Percentiles rank a stretch among this genome's conserved stretches.
These are phyloP conservation scores for Physocladia obscura DNA, from an alignment of 192 early-diverging fungal species.

Conservation along the genomic window DNA sequence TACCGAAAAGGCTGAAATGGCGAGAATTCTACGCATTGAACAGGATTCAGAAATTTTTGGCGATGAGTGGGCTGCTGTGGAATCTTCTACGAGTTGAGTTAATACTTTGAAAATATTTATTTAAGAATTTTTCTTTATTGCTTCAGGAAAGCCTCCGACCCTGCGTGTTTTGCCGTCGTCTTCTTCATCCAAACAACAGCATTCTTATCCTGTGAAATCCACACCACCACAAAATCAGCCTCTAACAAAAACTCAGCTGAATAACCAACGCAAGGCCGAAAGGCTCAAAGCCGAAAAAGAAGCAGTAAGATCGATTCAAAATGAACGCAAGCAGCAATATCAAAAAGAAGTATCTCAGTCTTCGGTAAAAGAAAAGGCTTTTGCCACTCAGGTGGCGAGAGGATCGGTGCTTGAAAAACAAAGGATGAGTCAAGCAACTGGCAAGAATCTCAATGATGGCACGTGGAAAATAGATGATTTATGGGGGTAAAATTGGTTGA, in stretches of 20 bases:
- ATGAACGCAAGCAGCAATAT: not conserved
- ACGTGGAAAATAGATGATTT: not conserved
- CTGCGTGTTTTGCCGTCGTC: slow-evolving; percentile 1
- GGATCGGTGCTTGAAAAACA: slow-evolving; percentile 8
- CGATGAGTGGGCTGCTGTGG: not conserved
- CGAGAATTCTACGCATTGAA: not conserved
- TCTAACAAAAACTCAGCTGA: slow-evolving; percentile 21
- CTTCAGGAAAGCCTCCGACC: slow-evolving; percentile 20
- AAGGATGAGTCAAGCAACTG: not conserved
- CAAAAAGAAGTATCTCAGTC: not conserved
- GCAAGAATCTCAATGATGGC: not conserved
- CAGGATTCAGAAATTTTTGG: not conserved
- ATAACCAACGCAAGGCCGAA: slow-evolving; percentile 28
- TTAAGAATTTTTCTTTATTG: not conserved
- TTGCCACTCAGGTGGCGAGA: not conserved
- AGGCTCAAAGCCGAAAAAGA: slow-evolving; percentile 16
- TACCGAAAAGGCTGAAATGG: not conserved
- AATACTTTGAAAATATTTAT: not conserved
- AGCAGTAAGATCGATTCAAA: not conserved
- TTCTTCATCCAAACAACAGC: not conserved
- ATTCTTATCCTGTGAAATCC: slow-evolving; percentile 7
- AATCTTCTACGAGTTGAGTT: not conserved
- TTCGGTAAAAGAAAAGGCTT: not conserved
- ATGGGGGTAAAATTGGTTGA: not conserved
- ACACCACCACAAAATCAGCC: not conserved